Conservation (phyloP, 2,329 filamentous ascomycete genomes). For the Bipolaris oryzae region DNA sequence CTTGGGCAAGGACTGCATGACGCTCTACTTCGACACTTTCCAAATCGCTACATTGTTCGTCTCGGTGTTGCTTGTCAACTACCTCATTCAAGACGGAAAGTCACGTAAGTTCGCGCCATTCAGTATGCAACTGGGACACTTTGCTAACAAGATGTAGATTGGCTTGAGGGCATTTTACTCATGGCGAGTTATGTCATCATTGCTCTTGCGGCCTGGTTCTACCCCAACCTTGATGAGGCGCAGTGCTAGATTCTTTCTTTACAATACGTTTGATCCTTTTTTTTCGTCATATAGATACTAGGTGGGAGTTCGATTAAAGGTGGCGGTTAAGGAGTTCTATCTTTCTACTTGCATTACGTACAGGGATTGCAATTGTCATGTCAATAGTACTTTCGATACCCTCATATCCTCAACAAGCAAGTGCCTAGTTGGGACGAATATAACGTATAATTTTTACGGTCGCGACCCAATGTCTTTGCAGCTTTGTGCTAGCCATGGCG, state of each 20-base stretch:
- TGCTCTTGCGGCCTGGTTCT: conserved; percentile 63
- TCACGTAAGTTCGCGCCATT: conserved; percentile 46
- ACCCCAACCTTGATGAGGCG: conserved; percentile 38
- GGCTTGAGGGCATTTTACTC: conserved; percentile 66
- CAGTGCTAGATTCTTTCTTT: conserved; percentile 19
- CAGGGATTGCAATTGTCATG: not conserved
- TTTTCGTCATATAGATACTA: conserved; percentile 4
- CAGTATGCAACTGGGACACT: not conserved
- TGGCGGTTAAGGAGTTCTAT: not conserved
- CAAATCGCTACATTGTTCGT: conserved; percentile 74
- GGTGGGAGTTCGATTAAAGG: not conserved
- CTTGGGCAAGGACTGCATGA: conserved; percentile 67
- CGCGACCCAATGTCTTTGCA: not conserved
- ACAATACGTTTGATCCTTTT: not conserved
- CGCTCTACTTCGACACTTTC: conserved; percentile 84
- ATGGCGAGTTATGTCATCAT: conserved; percentile 68
- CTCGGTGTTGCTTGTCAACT: conserved; percentile 63
- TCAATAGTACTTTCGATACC: conserved; percentile 16
- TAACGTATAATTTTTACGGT: not conserved
- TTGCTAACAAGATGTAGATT: conserved; percentile 48
- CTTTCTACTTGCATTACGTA: not conserved
- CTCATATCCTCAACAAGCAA: conserved; percentile 6
- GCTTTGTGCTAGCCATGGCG: not conserved
- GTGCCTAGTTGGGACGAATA: not conserved
- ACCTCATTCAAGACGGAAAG: conserved; percentile 66